Conservation (phyloP, 2,329 filamentous ascomycete genomes). For the Shiraia sp. region DNA sequence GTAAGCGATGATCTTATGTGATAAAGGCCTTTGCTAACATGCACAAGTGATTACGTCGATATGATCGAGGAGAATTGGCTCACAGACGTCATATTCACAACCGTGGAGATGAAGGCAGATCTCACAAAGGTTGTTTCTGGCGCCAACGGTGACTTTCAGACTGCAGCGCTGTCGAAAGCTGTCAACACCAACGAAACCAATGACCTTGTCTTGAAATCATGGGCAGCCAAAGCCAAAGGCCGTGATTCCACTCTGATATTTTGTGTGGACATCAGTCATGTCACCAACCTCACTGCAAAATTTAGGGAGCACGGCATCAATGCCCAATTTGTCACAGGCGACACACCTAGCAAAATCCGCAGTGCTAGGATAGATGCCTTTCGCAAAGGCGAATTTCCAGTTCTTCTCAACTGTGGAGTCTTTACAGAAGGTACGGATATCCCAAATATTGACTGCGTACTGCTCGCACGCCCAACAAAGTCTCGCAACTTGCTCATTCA, state of each 20-base stretch:
- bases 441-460: slow-evolving; percentile 91
- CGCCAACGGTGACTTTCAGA: slow-evolving; percentile 76
- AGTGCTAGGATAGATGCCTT: slow-evolving; percentile 75
- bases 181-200: slow-evolving; percentile 85
- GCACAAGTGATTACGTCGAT: slow-evolving; percentile 67
- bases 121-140: slow-evolving; percentile 70
- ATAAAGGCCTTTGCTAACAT: slow-evolving; percentile 4
- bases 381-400: slow-evolving; percentile 74
- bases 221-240: slow-evolving; percentile 74
- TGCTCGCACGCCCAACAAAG: slow-evolving; percentile 84
- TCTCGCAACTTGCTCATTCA: slow-evolving; percentile 94
- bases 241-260: slow-evolving; percentile 90
- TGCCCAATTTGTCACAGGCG: slow-evolving; percentile 83
- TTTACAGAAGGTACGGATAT: slow-evolving; percentile 98
- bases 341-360: slow-evolving; percentile 72
- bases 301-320: slow-evolving; percentile 81
- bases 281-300: slow-evolving; percentile 70
- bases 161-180: slow-evolving; percentile 73
- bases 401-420: slow-evolving; percentile 91
- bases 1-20: slow-evolving; percentile 22
- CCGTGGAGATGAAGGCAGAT: slow-evolving; percentile 81
- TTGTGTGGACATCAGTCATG: slow-evolving; percentile 87
- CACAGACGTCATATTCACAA: slow-evolving; percentile 90
- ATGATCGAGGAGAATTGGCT: slow-evolving; percentile 93
- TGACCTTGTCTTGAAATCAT: slow-evolving; percentile 81